phyloP scores from a whole-genome alignment of 148 eudicot species.

The Arctostaphylos glauca region DNA sequence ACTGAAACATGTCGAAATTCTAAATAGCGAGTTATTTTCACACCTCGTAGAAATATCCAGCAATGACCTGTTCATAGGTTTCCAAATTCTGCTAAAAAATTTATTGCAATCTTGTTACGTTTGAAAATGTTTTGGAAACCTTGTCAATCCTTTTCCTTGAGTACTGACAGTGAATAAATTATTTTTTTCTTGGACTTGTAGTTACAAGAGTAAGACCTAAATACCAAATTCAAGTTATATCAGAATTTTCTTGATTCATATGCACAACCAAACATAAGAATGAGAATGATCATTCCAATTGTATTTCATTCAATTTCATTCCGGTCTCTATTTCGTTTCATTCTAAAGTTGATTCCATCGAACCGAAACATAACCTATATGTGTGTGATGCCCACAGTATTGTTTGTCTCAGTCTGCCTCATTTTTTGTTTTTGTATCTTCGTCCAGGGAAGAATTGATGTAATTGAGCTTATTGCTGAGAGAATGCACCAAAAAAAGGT shows the following conservation, averaged over 20 bases:
- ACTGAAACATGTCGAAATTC: neutral
- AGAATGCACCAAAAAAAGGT: conserved; percentile 56
- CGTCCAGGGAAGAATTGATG: conserved; percentile 63
- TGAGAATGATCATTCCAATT: no score
- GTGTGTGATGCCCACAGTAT: neutral
- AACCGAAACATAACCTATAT: neutral
- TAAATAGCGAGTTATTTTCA: neutral
- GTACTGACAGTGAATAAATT: no score
- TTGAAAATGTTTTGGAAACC: neutral
- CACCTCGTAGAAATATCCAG: neutral
- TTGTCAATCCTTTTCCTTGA: neutral
- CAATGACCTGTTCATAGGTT: neutral
- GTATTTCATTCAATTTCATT: no score
- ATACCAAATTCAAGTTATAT: no score
- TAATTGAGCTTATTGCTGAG: conserved; percentile 57
- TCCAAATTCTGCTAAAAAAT: neutral
- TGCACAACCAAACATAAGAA: no score
- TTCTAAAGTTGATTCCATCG: no score
- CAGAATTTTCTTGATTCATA: no score
- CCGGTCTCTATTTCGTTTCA: no score
- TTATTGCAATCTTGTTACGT: neutral
- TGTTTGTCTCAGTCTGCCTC: neutral
- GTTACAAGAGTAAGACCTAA: no score
- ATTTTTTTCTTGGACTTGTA: no score
- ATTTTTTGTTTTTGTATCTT: neutral